Evolutionary conservation across 371 early-diverging fungal species (phyloP).

Genomic region (Conidiobolus incongruus): DNA sequence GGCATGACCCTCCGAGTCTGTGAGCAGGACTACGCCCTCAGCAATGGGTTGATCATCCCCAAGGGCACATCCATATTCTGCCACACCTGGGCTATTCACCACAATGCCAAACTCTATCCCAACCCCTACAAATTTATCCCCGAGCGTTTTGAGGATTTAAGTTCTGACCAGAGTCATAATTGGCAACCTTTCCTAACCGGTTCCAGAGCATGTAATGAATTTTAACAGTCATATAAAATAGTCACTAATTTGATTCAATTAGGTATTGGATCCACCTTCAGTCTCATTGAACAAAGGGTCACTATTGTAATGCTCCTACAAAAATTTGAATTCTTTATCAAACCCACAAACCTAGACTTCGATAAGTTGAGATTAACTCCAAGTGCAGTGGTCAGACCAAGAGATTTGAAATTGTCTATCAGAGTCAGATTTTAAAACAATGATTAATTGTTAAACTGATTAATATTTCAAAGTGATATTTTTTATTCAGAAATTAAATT

Average conservation of each 20-base stretch:
- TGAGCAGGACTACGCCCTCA: neutral
- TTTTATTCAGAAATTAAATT: too few relatives aligned
- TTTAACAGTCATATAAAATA: too few relatives aligned
- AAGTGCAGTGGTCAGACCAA: too few relatives aligned
- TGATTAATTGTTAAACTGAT: too few relatives aligned
- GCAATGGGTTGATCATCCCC: neutral
- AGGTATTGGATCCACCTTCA: neutral
- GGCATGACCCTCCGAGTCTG: neutral
- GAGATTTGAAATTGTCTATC: too few relatives aligned
- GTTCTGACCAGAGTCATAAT: neutral
- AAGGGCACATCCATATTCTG: neutral
- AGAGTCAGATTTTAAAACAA: too few relatives aligned
- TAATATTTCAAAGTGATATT: too few relatives aligned
- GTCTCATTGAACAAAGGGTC: slow-evolving; percentile 1
- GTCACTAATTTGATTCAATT: neutral
- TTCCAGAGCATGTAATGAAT: neutral
- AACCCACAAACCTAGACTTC: too few relatives aligned
- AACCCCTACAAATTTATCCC: neutral
- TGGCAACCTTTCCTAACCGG: neutral
- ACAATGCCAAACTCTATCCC: neutral
- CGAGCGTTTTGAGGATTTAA: neutral
- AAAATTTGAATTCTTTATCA: neutral
- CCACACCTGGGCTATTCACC: neutral
- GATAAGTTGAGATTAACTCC: too few relatives aligned
- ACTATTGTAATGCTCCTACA: neutral